Percentiles rank a stretch among this genome's conserved stretches.
These are phyloP conservation scores for Bertia moriformis DNA, from an alignment of 2,329 filamentous ascomycete genomes.

Conservation along the genomic window DNA sequence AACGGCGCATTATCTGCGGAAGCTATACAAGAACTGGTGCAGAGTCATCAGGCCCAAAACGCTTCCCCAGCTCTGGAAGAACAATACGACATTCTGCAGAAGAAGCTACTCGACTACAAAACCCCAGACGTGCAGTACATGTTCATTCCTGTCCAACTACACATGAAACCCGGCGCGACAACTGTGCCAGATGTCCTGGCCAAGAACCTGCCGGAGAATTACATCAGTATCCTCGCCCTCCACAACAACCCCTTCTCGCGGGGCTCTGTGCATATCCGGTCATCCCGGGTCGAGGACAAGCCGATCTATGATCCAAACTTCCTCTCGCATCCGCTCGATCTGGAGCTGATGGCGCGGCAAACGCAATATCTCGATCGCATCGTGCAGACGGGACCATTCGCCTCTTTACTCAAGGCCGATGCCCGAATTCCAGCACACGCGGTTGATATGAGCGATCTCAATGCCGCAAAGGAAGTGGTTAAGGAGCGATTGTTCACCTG, in stretches of 20 bases:
- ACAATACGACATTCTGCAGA: not conserved
- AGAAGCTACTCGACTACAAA: not conserved
- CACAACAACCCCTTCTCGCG: slow-evolving; percentile 23
- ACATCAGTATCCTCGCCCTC: slow-evolving; percentile 11
- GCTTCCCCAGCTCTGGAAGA: not conserved
- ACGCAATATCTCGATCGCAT: slow-evolving; percentile 15
- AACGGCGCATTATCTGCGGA: no score
- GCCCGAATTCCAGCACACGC: slow-evolving; percentile 9
- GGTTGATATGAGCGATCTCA: slow-evolving; percentile 6
- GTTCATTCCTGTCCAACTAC: slow-evolving; percentile 1
- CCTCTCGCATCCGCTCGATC: slow-evolving; percentile 24
- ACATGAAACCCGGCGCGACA: slow-evolving; percentile 2
- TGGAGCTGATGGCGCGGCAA: slow-evolving; percentile 20
- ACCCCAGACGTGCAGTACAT: not conserved
- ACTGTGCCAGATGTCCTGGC: slow-evolving; percentile 1
- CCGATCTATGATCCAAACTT: slow-evolving; percentile 26
- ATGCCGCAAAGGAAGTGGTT: slow-evolving; percentile 7
- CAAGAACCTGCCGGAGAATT: slow-evolving; percentile 7
- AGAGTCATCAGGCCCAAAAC: not conserved
- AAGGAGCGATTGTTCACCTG: slow-evolving; percentile 2
- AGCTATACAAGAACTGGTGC: no score
- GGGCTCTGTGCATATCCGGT: slow-evolving; percentile 22
- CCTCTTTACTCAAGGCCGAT: slow-evolving; percentile 13
- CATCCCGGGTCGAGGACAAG: slow-evolving; percentile 14
- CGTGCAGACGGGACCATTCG: slow-evolving; percentile 13